Evolutionary conservation across 768 basidiomycete genomes (phyloP).

Genomic region (Cystobasidium tubakii): DNA sequence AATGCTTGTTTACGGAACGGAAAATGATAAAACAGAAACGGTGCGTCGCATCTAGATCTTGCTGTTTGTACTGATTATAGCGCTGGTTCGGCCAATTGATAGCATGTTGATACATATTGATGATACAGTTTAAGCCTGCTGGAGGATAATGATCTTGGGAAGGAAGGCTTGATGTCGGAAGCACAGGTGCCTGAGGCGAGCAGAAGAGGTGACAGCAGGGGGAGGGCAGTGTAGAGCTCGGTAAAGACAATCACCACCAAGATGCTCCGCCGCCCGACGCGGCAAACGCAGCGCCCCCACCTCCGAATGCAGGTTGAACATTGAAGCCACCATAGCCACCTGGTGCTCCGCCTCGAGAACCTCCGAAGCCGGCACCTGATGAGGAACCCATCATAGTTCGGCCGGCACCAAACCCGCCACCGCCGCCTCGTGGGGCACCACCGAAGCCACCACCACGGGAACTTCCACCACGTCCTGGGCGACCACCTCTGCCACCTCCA

Average conservation of each 20-base stretch:
- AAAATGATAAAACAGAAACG: background rate
- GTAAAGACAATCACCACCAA: background rate
- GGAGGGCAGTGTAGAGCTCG: background rate
- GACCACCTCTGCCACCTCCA: constrained; percentile 49
- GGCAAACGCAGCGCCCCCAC: background rate
- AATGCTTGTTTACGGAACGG: background rate
- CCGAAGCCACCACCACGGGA: constrained; percentile 47
- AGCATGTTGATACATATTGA: background rate
- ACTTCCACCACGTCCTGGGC: constrained; percentile 55
- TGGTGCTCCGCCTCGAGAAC: background rate
- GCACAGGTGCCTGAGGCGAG: no score
- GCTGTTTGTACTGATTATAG: background rate
- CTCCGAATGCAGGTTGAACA: constrained; percentile 15
- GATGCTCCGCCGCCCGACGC: background rate
- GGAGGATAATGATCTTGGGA: background rate
- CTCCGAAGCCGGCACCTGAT: constrained; percentile 25
- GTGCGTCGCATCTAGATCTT: background rate
- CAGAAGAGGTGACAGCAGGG: background rate
- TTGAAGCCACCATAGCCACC: constrained; percentile 11
- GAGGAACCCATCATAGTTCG: constrained; percentile 1
- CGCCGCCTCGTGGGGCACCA: constrained; percentile 18
- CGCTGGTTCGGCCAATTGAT: background rate
- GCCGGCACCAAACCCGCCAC: constrained; percentile 27
- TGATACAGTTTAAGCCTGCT: background rate
- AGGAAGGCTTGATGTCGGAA: no score